Evolutionary conservation across 2,329 filamentous ascomycete species (phyloP).

Genomic region (Ilyonectria sp.): DNA sequence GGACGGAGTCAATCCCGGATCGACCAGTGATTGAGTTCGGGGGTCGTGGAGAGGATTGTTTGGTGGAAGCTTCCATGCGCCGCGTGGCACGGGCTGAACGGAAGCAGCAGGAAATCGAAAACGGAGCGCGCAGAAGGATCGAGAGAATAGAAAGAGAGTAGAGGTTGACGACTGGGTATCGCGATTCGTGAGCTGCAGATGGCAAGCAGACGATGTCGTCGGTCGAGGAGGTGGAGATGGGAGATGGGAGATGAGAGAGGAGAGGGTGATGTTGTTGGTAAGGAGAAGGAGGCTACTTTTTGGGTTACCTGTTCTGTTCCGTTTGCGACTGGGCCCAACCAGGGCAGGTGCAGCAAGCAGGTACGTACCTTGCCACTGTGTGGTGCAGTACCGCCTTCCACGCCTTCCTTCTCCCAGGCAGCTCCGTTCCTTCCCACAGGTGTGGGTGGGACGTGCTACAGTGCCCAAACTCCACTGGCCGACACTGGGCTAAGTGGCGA

Average conservation of each 20-base stretch:
- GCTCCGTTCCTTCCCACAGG: conserved; percentile 14
- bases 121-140: conserved; percentile 38
- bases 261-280: conserved; percentile 43
- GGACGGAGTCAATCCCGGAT: conserved; percentile 45
- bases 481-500: conserved; percentile 20
- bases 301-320: conserved; percentile 56
- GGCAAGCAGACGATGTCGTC: conserved; percentile 45
- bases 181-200: conserved; percentile 46
- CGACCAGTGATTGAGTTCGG: conserved; percentile 44
- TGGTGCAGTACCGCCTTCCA: conserved; percentile 16
- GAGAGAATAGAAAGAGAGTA: conserved; percentile 34
- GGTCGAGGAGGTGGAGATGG: conserved; percentile 40
- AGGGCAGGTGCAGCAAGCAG: conserved; percentile 22
- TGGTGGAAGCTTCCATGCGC: conserved; percentile 58
- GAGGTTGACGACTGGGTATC: conserved; percentile 39
- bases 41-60: conserved; percentile 43
- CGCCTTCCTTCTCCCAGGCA: conserved; percentile 18
- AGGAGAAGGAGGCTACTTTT: conserved; percentile 50
- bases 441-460: conserved; percentile 28
- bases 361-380: conserved; percentile 27
- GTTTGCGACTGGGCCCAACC: conserved; percentile 36
- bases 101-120: conserved; percentile 29
- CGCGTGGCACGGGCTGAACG: conserved; percentile 47
- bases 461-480: conserved; percentile 24
- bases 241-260: conserved; percentile 38